Conservation (phyloP, 139 green algal genomes). For the Micractinium conductrix region DNA sequence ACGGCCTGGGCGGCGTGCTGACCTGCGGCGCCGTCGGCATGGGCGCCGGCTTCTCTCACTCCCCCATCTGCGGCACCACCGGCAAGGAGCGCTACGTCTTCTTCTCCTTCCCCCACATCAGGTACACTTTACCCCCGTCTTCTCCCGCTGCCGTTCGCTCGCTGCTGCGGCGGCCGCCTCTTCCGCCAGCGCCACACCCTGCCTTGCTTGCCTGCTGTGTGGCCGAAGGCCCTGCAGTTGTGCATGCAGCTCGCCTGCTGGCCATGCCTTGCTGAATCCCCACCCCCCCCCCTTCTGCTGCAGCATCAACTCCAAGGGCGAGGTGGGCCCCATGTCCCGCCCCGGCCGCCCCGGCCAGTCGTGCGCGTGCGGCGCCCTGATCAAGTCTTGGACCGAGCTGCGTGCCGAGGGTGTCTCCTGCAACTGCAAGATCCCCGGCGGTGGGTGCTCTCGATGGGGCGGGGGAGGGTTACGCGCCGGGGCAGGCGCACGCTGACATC, state of each 20-base stretch:
- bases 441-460: neutral
- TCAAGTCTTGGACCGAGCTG: conserved; percentile 44
- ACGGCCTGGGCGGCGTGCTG: conserved; percentile 85
- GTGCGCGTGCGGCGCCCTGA: conserved; percentile 86
- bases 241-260: no score
- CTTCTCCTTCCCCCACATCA: conserved; percentile 91
- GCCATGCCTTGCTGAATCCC: neutral
- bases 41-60: conserved; percentile 67
- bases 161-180: no score
- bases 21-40: conserved; percentile 82
- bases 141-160: no score
- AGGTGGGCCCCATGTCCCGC: conserved; percentile 71
- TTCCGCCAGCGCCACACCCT: no score
- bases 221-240: no score
- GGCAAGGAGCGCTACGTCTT: conserved; percentile 90
- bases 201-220: no score
- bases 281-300: neutral
- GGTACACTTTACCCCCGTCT: no score
- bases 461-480: no score
- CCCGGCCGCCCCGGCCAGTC: conserved; percentile 60
- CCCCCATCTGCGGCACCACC: conserved; percentile 43
- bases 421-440: conserved; percentile 63
- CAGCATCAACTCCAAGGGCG: conserved; percentile 70
- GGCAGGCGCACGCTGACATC: no score
- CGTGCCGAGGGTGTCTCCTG: conserved; percentile 43